Evolutionary conservation across 2,329 filamentous ascomycete species (phyloP).

Genomic region (Plenodomus lindquistii): DNA sequence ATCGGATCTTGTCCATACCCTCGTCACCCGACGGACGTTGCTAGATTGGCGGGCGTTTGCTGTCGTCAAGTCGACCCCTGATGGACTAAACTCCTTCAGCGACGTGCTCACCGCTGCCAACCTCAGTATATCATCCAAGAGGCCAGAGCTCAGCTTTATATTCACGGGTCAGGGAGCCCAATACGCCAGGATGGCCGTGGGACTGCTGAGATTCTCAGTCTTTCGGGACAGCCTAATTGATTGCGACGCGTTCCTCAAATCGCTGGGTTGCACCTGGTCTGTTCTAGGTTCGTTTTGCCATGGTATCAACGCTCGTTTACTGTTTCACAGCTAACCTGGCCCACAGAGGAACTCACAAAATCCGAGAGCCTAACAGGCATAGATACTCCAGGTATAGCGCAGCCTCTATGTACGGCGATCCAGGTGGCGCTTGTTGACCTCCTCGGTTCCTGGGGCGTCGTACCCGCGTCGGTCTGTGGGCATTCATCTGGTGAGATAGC

Average conservation of each 20-base stretch:
- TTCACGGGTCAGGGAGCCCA: conserved; percentile 46
- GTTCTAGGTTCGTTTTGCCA: conserved; percentile 4
- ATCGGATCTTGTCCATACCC: neutral
- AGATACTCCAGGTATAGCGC: conserved; percentile 19
- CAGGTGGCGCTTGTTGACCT: conserved; percentile 29
- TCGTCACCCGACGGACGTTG: neutral
- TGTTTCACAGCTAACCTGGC: too few relatives aligned
- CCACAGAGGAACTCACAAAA: too few relatives aligned
- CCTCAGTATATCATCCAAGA: neutral
- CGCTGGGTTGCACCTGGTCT: conserved; percentile 9
- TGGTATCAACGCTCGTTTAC: too few relatives aligned
- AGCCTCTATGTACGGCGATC: conserved; percentile 29
- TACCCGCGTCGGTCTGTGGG: conserved; percentile 22
- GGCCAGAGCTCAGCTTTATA: conserved; percentile 6
- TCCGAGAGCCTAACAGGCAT: conserved; percentile 9
- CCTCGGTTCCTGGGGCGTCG: conserved; percentile 24
- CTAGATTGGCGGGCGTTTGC: neutral
- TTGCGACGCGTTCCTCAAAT: conserved; percentile 4
- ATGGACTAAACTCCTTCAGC: neutral
- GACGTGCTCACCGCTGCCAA: neutral
- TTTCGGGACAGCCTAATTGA: neutral
- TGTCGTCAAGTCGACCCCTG: neutral
- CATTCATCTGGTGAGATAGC: conserved; percentile 35
- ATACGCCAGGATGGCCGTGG: conserved; percentile 12
- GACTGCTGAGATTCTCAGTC: conserved; percentile 2